These are phyloP conservation scores for Paraphysoderma sedebokerense DNA, from an alignment of 371 early-diverging fungal species.

Conservation along the genomic window DNA sequence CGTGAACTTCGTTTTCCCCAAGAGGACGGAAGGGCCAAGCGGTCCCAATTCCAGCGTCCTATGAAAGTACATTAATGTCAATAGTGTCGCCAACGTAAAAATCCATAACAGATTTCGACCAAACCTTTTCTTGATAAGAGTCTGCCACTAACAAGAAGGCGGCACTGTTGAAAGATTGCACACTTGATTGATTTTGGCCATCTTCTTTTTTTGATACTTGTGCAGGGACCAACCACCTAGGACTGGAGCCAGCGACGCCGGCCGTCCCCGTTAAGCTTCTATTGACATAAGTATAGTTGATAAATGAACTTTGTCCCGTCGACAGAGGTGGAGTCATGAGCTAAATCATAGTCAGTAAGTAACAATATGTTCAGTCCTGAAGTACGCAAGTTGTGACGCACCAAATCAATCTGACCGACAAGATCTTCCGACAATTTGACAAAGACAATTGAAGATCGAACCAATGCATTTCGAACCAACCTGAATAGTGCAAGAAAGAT, in stretches of 20 bases:
- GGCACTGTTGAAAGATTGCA: background rate
- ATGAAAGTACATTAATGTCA: too few species aligned
- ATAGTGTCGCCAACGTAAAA: too few species aligned
- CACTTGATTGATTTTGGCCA: background rate
- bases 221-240: background rate
- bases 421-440: slow-evolving; percentile 4
- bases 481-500: too few species aligned
- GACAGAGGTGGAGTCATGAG: background rate
- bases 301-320: background rate
- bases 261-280: background rate
- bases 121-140: background rate
- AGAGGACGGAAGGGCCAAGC: background rate
- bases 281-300: slow-evolving; percentile 2
- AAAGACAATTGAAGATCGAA: background rate
- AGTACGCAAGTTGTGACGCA: background rate
- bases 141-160: background rate
- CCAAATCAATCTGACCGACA: background rate
- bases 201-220: background rate
- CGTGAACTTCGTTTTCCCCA: slow-evolving; percentile 1
- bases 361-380: background rate
- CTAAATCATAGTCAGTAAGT: slow-evolving; percentile 2
- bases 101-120: too few species aligned
- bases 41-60: background rate
- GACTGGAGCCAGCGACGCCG: background rate
- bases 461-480: too few species aligned